Percentiles rank a stretch among this genome's conserved stretches.
Evolutionary conservation across 176 grass and related monocot genomes (phyloP).

Genomic region (Puya raimondii): DNA sequence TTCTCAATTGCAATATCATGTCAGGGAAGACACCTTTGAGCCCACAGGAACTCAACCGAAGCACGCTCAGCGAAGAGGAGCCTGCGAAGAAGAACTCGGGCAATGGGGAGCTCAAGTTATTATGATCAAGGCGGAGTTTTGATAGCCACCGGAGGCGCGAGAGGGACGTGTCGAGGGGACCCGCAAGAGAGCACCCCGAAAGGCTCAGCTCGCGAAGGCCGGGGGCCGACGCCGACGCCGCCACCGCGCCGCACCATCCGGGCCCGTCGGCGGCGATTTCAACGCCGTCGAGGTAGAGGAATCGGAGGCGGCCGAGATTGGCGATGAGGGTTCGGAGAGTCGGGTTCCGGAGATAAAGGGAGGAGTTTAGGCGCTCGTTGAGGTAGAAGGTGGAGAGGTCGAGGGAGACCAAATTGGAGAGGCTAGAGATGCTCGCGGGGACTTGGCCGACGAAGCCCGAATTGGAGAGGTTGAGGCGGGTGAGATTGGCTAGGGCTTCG

Average conservation of each 20-base stretch:
- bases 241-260: constrained; percentile 25
- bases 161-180: constrained; percentile 19
- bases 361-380: neutral
- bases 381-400: constrained; percentile 31
- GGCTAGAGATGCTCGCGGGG: constrained; percentile 21
- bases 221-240: constrained; percentile 20
- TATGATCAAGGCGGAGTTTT: constrained; percentile 24
- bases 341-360: constrained; percentile 15
- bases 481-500: constrained; percentile 31
- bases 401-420: constrained; percentile 31
- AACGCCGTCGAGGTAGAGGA: constrained; percentile 26
- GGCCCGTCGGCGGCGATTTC: constrained; percentile 26
- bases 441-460: constrained; percentile 32
- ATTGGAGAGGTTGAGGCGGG: constrained; percentile 41
- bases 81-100: constrained; percentile 43
- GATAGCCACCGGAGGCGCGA: constrained; percentile 16
- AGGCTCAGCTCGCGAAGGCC: constrained; percentile 28
- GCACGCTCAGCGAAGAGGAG: constrained; percentile 24
- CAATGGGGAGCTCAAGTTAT: constrained; percentile 15
- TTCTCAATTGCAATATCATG: constrained; percentile 23
- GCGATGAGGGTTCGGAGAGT: constrained; percentile 18
- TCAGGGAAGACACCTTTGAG: constrained; percentile 28
- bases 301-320: constrained; percentile 30
- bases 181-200: neutral
- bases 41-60: constrained; percentile 19